A percentile compares a stretch with the other conserved stretches of the same genome.
These are phyloP conservation scores for Lumnitzera racemosa DNA, from an alignment of 345 rosid genomes.

Conservation along the genomic window DNA sequence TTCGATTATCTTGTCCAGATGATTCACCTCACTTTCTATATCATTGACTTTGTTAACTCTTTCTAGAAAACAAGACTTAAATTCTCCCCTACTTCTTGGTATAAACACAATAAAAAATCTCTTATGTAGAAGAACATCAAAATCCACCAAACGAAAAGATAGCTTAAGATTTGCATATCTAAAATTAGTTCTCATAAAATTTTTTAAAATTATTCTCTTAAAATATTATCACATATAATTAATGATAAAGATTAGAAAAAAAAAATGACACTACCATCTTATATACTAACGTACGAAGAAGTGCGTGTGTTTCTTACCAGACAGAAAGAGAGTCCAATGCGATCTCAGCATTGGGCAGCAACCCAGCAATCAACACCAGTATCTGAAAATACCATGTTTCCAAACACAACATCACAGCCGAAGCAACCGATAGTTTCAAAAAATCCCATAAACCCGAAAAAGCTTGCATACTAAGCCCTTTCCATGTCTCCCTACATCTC, in stretches of 20 bases:
- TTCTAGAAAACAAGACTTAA: background rate
- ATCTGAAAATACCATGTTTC: slow-evolving; percentile 59
- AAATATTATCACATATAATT: no score
- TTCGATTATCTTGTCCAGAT: no score
- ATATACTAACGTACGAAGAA: background rate
- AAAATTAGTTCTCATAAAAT: no score
- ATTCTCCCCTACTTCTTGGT: background rate
- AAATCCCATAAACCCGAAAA: slow-evolving; percentile 45
- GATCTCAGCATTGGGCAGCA: slow-evolving; percentile 48
- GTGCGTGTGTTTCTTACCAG: slow-evolving; percentile 18
- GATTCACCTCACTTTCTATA: no score
- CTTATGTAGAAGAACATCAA: no score
- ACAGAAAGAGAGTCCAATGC: slow-evolving; percentile 51
- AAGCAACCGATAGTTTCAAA: slow-evolving; percentile 45
- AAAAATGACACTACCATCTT: background rate
- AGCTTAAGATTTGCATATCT: no score
- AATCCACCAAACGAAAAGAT: no score
- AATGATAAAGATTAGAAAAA: background rate
- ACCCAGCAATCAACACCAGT: slow-evolving; percentile 51
- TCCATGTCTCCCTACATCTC: slow-evolving; percentile 43
- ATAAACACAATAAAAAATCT: background rate
- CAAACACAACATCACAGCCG: slow-evolving; percentile 58
- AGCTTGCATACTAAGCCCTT: slow-evolving; percentile 43
- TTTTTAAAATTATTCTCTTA: no score
- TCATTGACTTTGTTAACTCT: no score